phyloP scores from a whole-genome alignment of 192 early-diverging fungal genomes.

The Globomyces pollinis-pini region DNA sequence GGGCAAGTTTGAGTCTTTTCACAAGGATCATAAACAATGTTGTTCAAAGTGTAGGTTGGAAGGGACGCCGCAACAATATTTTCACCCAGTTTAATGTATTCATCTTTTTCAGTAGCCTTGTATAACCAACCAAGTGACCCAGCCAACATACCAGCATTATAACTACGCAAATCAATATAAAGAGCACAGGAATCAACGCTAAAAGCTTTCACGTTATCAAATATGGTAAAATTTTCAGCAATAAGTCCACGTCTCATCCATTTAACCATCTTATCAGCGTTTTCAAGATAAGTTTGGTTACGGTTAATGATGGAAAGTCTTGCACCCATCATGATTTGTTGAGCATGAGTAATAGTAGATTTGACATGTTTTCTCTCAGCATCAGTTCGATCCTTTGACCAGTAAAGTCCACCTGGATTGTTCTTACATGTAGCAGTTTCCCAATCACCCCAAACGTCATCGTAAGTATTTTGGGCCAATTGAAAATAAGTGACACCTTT shows the following conservation, averaged over 20 bases:
- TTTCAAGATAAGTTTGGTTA: slow-evolving; percentile 22
- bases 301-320: slow-evolving; percentile 22
- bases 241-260: background rate
- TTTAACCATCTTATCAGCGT: background rate
- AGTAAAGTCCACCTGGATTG: slow-evolving; percentile 36
- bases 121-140: slow-evolving; percentile 2
- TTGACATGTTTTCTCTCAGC: slow-evolving; percentile 22
- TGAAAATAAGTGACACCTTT: slow-evolving; percentile 17
- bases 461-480: slow-evolving; percentile 20
- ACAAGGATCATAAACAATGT: background rate
- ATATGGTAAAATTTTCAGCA: background rate
- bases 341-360: slow-evolving; percentile 34
- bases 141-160: slow-evolving; percentile 4
- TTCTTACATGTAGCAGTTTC: slow-evolving; percentile 27
- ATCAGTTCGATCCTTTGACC: slow-evolving; percentile 11
- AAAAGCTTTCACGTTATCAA: background rate
- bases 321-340: slow-evolving; percentile 26
- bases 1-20: background rate
- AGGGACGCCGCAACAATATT: background rate
- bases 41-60: background rate
- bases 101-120: slow-evolving; percentile 1
- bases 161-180: background rate
- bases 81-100: background rate
- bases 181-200: background rate
- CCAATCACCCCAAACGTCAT: slow-evolving; percentile 31